Conservation (phyloP, 73 alveolate genomes). For the Tetrahymena thermophila region DNA sequence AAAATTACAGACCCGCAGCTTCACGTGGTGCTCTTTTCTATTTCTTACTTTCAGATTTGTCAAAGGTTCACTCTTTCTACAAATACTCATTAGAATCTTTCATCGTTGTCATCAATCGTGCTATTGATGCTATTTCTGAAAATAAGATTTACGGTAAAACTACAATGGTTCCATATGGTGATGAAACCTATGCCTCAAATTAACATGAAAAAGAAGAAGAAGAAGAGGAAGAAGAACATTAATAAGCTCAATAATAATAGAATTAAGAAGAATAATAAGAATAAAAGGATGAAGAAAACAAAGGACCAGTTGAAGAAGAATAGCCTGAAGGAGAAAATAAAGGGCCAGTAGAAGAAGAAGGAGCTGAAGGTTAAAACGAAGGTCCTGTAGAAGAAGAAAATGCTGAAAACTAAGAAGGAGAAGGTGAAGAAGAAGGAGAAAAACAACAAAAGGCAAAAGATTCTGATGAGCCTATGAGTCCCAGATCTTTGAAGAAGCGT, state of each 20-base stretch:
- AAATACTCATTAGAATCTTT: conserved; percentile 54
- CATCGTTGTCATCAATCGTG: conserved; percentile 46
- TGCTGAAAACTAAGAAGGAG: conserved; percentile 27
- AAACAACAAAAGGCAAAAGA: conserved; percentile 75
- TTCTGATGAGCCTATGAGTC: conserved; percentile 84
- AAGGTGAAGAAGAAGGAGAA: conserved; percentile 68
- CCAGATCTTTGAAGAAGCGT: conserved; percentile 59
- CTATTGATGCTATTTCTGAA: conserved; percentile 80
- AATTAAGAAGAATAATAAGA: conserved; percentile 46
- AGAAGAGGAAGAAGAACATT: conserved; percentile 36
- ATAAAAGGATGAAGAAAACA: conserved; percentile 41
- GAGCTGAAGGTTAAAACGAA: conserved; percentile 42
- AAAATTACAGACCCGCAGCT: conserved; percentile 97
- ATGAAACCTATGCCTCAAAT: conserved; percentile 37
- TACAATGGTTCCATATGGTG: conserved; percentile 39
- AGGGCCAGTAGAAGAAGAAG: conserved; percentile 41
- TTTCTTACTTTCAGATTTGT: conserved; percentile 97
- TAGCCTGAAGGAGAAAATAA: conserved; percentile 38
- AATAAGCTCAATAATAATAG: background rate
- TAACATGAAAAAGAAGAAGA: conserved; percentile 45
- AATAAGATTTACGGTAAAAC: conserved; percentile 33
- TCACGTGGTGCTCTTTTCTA: conserved; percentile 95
- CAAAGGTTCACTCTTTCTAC: conserved; percentile 98
- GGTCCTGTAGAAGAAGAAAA: conserved; percentile 33
- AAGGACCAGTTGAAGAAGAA: conserved; percentile 36